phyloP scores from a whole-genome alignment of 2,329 filamentous ascomycete genomes.

The Colletotrichum tamarilloi region DNA sequence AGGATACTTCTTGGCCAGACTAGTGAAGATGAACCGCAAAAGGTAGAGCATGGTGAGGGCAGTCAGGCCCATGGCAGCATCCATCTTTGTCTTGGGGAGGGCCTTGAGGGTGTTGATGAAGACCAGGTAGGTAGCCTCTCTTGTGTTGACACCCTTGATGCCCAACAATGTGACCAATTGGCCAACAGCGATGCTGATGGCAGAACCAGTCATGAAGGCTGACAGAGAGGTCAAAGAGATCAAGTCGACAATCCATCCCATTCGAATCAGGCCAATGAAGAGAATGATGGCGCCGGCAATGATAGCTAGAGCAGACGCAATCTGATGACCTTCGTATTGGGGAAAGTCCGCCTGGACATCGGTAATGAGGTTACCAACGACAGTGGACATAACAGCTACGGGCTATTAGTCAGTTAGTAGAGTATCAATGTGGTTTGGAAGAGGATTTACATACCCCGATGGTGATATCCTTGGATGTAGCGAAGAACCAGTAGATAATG shows the following conservation, averaged over 20 bases:
- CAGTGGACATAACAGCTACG: slow-evolving; percentile 93
- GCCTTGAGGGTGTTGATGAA: slow-evolving; percentile 85
- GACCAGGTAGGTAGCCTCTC: slow-evolving; percentile 83
- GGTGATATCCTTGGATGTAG: slow-evolving; percentile 97
- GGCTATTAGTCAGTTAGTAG: slow-evolving; percentile 63
- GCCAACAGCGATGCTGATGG: slow-evolving; percentile 86
- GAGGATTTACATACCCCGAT: slow-evolving; percentile 78
- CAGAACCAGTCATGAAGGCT: slow-evolving; percentile 97
- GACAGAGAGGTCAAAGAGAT: slow-evolving; percentile 92
- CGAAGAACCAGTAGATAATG: slow-evolving; percentile 96
- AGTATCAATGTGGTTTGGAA: not conserved
- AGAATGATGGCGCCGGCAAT: slow-evolving; percentile 82
- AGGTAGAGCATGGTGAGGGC: slow-evolving; percentile 82
- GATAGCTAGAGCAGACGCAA: slow-evolving; percentile 83
- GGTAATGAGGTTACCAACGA: slow-evolving; percentile 84
- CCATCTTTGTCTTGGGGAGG: slow-evolving; percentile 73
- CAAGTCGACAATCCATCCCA: slow-evolving; percentile 92
- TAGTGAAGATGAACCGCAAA: slow-evolving; percentile 75
- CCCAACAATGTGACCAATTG: slow-evolving; percentile 88
- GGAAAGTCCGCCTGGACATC: slow-evolving; percentile 69
- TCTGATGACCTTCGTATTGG: slow-evolving; percentile 68
- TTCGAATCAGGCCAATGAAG: slow-evolving; percentile 80
- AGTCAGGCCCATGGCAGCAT: slow-evolving; percentile 90
- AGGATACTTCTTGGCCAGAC: slow-evolving; percentile 76
- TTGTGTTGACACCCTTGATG: slow-evolving; percentile 77